phyloP scores from a whole-genome alignment of 306 rosid species.

The Medicago truncatula region DNA sequence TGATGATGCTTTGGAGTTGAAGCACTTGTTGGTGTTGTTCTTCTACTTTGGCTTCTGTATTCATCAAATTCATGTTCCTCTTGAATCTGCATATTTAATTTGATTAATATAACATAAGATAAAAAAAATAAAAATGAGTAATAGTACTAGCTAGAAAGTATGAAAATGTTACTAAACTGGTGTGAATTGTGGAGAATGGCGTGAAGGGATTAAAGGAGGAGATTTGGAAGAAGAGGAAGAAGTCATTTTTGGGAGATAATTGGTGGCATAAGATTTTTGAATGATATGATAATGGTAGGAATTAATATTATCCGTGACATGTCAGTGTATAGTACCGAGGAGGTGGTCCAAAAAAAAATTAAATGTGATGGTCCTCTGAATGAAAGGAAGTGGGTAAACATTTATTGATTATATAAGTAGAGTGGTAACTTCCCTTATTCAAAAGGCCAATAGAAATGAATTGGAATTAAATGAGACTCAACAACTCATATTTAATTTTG shows the following conservation, averaged over 20 bases:
- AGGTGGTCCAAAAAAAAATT: slow-evolving; percentile 34
- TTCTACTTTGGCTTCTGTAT: slow-evolving; percentile 47
- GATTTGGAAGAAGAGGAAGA: slow-evolving; percentile 45
- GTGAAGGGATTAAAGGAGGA: slow-evolving; percentile 46
- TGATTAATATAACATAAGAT: background rate
- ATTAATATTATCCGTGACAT: slow-evolving; percentile 11
- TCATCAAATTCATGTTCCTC: slow-evolving; percentile 65
- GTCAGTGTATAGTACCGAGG: background rate
- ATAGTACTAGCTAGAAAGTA: background rate
- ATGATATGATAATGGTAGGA: background rate
- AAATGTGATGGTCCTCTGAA: slow-evolving; percentile 16
- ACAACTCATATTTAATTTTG: slow-evolving; percentile 36
- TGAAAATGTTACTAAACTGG: slow-evolving; percentile 33
- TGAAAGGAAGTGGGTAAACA: slow-evolving; percentile 13
- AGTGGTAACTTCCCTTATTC: background rate
- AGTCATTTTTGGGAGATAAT: slow-evolving; percentile 37
- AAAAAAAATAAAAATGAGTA: background rate
- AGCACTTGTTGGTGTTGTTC: slow-evolving; percentile 42
- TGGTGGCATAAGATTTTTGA: too few species aligned
- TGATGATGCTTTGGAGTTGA: slow-evolving; percentile 45
- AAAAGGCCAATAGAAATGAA: background rate
- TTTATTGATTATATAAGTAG: slow-evolving; percentile 22
- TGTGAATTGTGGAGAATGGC: slow-evolving; percentile 59
- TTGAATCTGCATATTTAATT: slow-evolving; percentile 66
- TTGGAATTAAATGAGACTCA: slow-evolving; percentile 28